A percentile compares a stretch with the other conserved stretches of the same genome.
These are phyloP conservation scores for Dothistroma pini DNA, from an alignment of 2,329 filamentous ascomycete genomes.

Conservation along the genomic window DNA sequence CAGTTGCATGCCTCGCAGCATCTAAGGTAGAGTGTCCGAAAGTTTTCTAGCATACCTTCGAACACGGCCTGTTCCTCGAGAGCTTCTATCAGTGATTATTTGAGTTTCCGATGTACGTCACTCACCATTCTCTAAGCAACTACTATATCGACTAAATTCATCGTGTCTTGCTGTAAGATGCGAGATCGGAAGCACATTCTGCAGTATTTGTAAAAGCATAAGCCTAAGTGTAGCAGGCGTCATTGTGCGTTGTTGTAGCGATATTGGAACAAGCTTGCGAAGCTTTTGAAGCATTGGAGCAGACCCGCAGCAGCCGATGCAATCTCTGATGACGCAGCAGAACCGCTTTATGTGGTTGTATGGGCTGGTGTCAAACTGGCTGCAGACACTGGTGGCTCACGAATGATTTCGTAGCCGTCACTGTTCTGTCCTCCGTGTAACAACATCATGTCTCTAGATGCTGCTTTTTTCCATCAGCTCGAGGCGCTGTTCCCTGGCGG, in stretches of 20 bases:
- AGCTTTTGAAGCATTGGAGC: not conserved
- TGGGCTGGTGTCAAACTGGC: too few species aligned
- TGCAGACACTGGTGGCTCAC: too few species aligned
- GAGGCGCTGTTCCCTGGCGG: conserved; percentile 13
- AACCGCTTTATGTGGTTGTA: not conserved
- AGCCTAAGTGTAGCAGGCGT: not conserved
- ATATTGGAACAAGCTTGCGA: not conserved
- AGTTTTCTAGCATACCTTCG: too few species aligned
- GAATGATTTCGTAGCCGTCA: not conserved
- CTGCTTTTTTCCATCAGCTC: conserved; percentile 18
- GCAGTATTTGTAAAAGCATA: not conserved
- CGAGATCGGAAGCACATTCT: not conserved
- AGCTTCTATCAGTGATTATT: too few species aligned
- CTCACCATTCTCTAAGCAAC: not conserved
- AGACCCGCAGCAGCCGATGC: not conserved
- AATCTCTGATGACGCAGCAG: not conserved
- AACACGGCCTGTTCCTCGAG: too few species aligned
- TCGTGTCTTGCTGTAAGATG: not conserved
- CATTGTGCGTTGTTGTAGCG: not conserved
- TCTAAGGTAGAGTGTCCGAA: too few species aligned
- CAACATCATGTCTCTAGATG: conserved; percentile 10
- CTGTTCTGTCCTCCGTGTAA: not conserved
- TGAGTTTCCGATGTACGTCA: not conserved
- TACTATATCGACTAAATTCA: too few species aligned
- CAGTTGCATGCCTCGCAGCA: too few species aligned